Percentiles rank a stretch among this genome's conserved stretches.
Conservation (phyloP, 2,329 filamentous ascomycete genomes). For the Amauroascus niger region DNA sequence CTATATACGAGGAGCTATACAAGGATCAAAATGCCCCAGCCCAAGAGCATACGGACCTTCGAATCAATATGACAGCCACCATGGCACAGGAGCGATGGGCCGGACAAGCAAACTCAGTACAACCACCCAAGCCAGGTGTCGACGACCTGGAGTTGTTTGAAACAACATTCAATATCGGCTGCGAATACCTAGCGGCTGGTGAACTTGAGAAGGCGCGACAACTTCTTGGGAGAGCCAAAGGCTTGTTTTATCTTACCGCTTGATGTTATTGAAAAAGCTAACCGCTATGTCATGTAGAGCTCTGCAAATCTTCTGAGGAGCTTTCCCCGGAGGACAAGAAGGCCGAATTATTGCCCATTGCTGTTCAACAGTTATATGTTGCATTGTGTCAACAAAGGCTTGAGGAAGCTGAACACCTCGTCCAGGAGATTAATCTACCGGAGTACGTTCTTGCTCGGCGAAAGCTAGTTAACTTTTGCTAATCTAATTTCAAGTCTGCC, state of each 20-base stretch:
- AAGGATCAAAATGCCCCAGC: conserved; percentile 31
- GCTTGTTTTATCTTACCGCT: conserved; percentile 23
- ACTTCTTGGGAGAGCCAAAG: conserved; percentile 50
- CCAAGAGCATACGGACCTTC: conserved; percentile 50
- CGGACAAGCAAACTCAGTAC: conserved; percentile 42
- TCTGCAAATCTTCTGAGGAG: conserved; percentile 52
- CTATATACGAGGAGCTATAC: conserved; percentile 46
- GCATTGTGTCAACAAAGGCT: conserved; percentile 45
- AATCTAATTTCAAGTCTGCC: conserved; percentile 37
- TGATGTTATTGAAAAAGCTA: background rate
- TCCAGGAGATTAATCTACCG: conserved; percentile 42
- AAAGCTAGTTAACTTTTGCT: background rate
- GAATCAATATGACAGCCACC: conserved; percentile 52
- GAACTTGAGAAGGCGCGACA: conserved; percentile 50
- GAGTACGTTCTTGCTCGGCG: conserved; percentile 36
- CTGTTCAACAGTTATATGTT: conserved; percentile 53
- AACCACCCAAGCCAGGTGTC: conserved; percentile 45
- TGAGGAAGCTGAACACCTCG: conserved; percentile 47
- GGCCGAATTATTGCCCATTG: conserved; percentile 51
- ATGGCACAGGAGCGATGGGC: conserved; percentile 55
- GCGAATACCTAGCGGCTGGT: conserved; percentile 52
- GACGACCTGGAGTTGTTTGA: conserved; percentile 56
- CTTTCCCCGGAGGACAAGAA: conserved; percentile 50
- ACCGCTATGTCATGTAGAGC: conserved; percentile 29
- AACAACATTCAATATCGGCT: conserved; percentile 56